Base-by-base conservation (phyloP, 1,284 basidiomycete species). In the Ustilago crameri region DNA sequence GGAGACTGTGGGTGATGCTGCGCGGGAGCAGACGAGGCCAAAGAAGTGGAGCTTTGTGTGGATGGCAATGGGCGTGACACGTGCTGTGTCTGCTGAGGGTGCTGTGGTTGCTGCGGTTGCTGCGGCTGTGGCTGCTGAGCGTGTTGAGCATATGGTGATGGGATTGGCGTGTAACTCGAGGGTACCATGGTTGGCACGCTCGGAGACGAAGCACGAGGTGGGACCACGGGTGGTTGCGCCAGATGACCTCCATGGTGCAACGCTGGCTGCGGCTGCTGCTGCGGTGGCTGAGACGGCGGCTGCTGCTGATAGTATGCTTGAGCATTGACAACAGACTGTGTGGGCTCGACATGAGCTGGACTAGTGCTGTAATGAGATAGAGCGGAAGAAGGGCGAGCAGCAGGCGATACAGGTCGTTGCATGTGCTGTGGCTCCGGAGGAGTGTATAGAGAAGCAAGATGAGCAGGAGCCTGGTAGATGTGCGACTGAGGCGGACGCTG, bases 281-380 rank as follows among this genome's bases (percentile, higher is more conserved):
- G 56, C 26, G 51, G 60, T 30, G 57, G 62, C 45, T 65, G 65
- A 26, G 38, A 32, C 23, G 17, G 59, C 17, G 30, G 51, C 23
- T 37, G 43, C 27, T 51, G 52, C 37, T 52, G 65, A 26, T 72
- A 72, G 56, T 59, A 72, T 1, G 64, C 20, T 38, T 75, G 73
- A 7, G 69, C 73, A 43, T 73, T 73, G 37, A 75, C 61, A 12
- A 72, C 64, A 5, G 69, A 72, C 3, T 64, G 61, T 5, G 73
- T 46, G 14, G 60, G 27, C n/a, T 37, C 35, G 35, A 37, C 35
- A 37, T 37, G 35, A 37, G 66, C 57, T 9, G 67, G 57, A 26
- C 58, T 61, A 7, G 53, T 58, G 27, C 61, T 51, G 35, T 64
- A 70, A 24, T 70, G 60, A 14, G 67, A 65, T 0, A 70, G 45